A percentile compares a stretch with the other conserved stretches of the same genome.
Conservation (phyloP, 257 asterid species). For the Petunia axillaris region DNA sequence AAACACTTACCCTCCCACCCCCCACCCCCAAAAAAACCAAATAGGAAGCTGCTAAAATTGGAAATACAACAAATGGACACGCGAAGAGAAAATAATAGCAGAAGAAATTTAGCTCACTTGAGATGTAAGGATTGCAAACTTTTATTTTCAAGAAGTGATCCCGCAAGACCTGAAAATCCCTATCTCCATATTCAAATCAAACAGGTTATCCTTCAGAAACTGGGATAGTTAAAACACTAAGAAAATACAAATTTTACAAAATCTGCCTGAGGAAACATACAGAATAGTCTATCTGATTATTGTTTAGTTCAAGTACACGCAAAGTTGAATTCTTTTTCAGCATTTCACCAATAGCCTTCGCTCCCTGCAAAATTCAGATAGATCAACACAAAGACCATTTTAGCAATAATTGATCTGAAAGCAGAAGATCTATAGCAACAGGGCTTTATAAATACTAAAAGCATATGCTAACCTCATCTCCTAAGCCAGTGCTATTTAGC, state of each 20-base stretch:
- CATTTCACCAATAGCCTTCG: constrained; percentile 96
- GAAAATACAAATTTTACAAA: constrained; percentile 26
- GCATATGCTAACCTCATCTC: constrained; percentile 79
- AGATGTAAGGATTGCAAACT: constrained; percentile 68
- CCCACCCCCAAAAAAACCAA: background rate
- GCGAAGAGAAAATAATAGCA: background rate
- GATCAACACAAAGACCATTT: constrained; percentile 16
- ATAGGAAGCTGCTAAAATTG: background rate
- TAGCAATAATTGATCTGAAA: constrained; percentile 23
- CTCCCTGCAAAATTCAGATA: constrained; percentile 62
- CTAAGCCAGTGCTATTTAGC: constrained; percentile 77
- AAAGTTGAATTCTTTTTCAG: constrained; percentile 86
- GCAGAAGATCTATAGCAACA: background rate
- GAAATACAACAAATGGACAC: background rate
- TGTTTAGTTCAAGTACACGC: constrained; percentile 86
- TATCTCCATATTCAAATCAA: constrained; percentile 84
- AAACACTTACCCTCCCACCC: background rate
- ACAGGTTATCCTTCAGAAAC: constrained; percentile 13
- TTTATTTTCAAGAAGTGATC: constrained; percentile 84
- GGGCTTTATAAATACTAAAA: constrained; percentile 22
- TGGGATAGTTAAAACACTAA: constrained; percentile 24
- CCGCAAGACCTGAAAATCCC: constrained; percentile 99
- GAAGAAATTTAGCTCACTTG: constrained; percentile 50
- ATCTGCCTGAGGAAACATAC: constrained; percentile 49
- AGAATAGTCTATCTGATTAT: constrained; percentile 93